phyloP scores from a whole-genome alignment of 306 rosid genomes.

The Medicago truncatula region DNA sequence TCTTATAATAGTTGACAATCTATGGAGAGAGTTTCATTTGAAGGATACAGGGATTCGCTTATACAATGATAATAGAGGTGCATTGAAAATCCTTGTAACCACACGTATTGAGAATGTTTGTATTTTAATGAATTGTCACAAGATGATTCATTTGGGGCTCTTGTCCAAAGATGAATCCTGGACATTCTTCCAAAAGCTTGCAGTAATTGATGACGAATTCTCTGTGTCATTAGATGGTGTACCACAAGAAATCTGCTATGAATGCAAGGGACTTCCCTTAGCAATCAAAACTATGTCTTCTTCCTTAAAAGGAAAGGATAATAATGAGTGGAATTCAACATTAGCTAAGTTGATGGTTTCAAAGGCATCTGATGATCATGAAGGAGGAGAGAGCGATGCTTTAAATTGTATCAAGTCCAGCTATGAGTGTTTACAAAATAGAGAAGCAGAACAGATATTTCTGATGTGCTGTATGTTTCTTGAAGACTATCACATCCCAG shows the following conservation, averaged over 20 bases:
- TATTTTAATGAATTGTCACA: background rate
- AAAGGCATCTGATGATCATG: background rate
- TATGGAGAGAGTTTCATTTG: background rate
- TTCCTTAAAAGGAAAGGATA: too few species aligned
- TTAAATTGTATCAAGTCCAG: background rate
- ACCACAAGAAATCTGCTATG: background rate
- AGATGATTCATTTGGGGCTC: background rate
- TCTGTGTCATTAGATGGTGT: background rate
- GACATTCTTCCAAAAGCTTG: background rate
- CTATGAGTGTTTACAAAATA: background rate
- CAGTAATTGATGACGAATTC: background rate
- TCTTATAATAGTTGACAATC: background rate
- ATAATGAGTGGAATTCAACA: too few species aligned
- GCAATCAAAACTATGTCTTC: background rate
- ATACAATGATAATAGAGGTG: background rate
- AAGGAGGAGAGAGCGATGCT: background rate
- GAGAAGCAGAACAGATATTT: background rate
- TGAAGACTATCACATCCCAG: background rate
- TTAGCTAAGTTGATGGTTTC: background rate
- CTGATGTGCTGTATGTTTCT: background rate
- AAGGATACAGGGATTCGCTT: background rate
- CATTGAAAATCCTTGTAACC: background rate
- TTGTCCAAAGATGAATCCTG: background rate
- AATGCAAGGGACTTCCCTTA: background rate
- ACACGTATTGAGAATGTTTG: background rate